phyloP scores from a whole-genome alignment of 345 rosid genomes.

The Gossypium sturtianum region DNA sequence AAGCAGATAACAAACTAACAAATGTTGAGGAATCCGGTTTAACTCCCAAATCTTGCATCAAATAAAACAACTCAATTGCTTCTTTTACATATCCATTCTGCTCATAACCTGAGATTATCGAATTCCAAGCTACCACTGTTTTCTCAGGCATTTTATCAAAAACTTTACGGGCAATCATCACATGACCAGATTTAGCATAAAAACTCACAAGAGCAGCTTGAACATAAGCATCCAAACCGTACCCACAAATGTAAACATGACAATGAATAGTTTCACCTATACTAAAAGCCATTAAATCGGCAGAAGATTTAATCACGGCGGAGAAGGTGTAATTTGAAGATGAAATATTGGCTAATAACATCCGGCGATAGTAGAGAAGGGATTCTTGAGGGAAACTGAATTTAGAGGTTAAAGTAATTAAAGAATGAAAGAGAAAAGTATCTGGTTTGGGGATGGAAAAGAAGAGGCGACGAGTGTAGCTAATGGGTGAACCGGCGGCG shows the following conservation, averaged over 20 bases:
- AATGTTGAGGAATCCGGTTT: conserved; percentile 64
- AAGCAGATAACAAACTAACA: conserved; percentile 62
- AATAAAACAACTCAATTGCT: conserved; percentile 49
- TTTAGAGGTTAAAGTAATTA: conserved; percentile 59
- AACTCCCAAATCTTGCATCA: conserved; percentile 41
- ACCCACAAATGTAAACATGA: conserved; percentile 51
- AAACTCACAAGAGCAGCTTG: conserved; percentile 60
- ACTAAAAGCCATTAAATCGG: conserved; percentile 40
- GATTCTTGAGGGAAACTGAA: conserved; percentile 36
- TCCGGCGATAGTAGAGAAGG: conserved; percentile 49
- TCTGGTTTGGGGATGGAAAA: conserved; percentile 56
- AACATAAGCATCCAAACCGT: conserved; percentile 53
- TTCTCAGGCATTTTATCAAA: conserved; percentile 58
- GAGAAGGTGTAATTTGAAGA: conserved; percentile 72
- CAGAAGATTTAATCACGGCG: conserved; percentile 67
- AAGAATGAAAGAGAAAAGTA: conserved; percentile 57
- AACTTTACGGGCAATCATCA: conserved; percentile 47
- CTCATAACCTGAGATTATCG: conserved; percentile 74
- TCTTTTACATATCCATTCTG: conserved; percentile 62
- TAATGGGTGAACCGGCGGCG: conserved; percentile 43
- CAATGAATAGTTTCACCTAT: conserved; percentile 55
- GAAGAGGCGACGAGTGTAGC: conserved; percentile 49
- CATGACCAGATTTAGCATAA: conserved; percentile 40
- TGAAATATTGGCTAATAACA: conserved; percentile 35
- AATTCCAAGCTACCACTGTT: conserved; percentile 75